Base-by-base conservation (phyloP, 176 grass and related monocot species). In the Oropetium thomaeum region DNA sequence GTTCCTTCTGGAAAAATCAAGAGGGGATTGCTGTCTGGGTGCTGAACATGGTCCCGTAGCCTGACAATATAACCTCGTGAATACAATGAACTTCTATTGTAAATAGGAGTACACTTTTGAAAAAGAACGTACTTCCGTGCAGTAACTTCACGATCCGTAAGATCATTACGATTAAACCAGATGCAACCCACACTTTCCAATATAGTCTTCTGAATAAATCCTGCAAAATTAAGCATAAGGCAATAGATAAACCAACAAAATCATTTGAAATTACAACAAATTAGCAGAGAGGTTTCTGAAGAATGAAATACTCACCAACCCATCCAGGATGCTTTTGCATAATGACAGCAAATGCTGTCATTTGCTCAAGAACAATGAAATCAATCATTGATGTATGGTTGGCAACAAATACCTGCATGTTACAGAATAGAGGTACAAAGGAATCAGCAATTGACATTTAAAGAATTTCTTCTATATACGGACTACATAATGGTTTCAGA, bases 311-410 rank as follows among this genome's bases (percentile, higher is more conserved):
- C 89, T 86, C 29, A 98, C 91, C 95, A 86, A 98, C 95, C 95
- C 95, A 94, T 83, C 95, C 95, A 79, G 91, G 95, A 91, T 98
- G 95, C 62, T 98, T 98, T 63, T 98, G 95, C 95, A 98, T 98
- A 68, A 98, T 98, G 71, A 98, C 95, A 73, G 95, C 91, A 98
- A 98, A 98, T 81, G 95, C 91, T 63, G 95, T 94, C 95, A 98
- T 98, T 72, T 98, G 95, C 76, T 98, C 95, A 75, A 98, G 73
- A 87, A 98, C 92, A 87, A 98, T 94, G 76, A 98, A 98, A 86
- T 98, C 95, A 31, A 98, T 98, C 95, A 98, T 98, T 0, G 96
- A 98, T 71, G 91, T 98, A 80, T 98, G 95, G 67, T 98, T 98
- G 70, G 95, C 95, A 75, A 94, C 91, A 88, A 94, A 98, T 35